phyloP scores from a whole-genome alignment of 2,329 filamentous ascomycete species.

The Rugonectria rugulosa region DNA sequence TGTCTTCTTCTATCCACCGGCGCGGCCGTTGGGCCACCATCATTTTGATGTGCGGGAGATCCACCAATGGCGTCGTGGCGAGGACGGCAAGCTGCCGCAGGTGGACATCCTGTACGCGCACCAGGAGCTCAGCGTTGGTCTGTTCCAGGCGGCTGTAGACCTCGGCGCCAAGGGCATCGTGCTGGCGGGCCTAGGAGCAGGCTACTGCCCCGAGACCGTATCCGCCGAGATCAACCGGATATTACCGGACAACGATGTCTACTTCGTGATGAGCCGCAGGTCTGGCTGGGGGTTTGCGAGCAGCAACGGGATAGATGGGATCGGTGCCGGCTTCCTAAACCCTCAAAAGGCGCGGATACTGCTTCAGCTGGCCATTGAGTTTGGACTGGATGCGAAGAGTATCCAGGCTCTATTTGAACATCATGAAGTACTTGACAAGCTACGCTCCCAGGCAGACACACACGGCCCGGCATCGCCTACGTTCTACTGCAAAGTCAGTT shows the following conservation, averaged over 20 bases:
- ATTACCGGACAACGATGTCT: constrained; percentile 53
- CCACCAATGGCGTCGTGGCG: constrained; percentile 21
- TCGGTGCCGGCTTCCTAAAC: constrained; percentile 61
- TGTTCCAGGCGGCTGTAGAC: constrained; percentile 57
- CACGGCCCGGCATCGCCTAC: too few relatives aligned
- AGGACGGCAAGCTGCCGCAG: constrained; percentile 52
- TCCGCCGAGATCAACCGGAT: constrained; percentile 50
- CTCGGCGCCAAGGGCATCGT: constrained; percentile 62
- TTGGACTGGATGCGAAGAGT: constrained; percentile 35
- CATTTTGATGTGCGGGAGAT: constrained; percentile 48
- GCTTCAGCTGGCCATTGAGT: constrained; percentile 52
- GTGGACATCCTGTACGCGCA: constrained; percentile 66
- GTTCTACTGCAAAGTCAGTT: too few relatives aligned
- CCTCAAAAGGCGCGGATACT: constrained; percentile 63
- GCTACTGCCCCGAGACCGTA: constrained; percentile 54
- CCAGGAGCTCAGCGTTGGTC: constrained; percentile 57
- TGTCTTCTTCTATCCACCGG: constrained; percentile 65
- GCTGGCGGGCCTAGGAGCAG: constrained; percentile 62
- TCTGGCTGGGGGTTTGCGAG: constrained; percentile 62
- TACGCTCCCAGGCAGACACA: too few relatives aligned
- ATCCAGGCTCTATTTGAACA: constrained; percentile 42
- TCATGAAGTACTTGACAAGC: constrained; percentile 36
- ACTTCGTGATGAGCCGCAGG: constrained; percentile 60
- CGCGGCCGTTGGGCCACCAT: constrained; percentile 54
- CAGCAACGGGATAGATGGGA: constrained; percentile 42